A percentile compares a stretch with the other conserved stretches of the same genome.
phyloP scores from a whole-genome alignment of 1,139 yeast genomes.

The Zygoascus hellenicus region DNA sequence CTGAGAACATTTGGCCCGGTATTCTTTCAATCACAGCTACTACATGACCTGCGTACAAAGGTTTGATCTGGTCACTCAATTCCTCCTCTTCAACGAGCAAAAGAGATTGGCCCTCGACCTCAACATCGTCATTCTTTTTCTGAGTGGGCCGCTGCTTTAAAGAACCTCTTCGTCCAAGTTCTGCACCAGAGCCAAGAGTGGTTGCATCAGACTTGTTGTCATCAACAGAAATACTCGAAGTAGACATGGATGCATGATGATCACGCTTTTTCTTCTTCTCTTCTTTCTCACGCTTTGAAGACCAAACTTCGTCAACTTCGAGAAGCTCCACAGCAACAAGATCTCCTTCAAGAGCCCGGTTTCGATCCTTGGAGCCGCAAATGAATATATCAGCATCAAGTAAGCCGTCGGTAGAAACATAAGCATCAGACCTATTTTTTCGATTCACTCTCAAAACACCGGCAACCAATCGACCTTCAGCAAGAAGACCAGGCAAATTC shows the following conservation, averaged over 20 bases:
- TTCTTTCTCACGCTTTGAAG: slow-evolving; percentile 90
- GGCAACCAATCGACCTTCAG: slow-evolving; percentile 86
- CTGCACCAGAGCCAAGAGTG: slow-evolving; percentile 18
- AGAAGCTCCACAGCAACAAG: slow-evolving; percentile 90
- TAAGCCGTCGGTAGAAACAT: slow-evolving; percentile 92
- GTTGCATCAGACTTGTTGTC: slow-evolving; percentile 35
- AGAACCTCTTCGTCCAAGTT: slow-evolving; percentile 64
- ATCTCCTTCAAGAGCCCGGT: slow-evolving; percentile 95
- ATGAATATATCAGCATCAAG: slow-evolving; percentile 94
- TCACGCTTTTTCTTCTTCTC: slow-evolving; percentile 95
- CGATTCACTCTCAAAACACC: slow-evolving; percentile 92
- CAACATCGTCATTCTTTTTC: slow-evolving; percentile 96
- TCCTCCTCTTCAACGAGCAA: slow-evolving; percentile 92
- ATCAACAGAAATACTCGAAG: slow-evolving; percentile 28
- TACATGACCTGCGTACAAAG: slow-evolving; percentile 95
- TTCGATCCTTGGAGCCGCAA: slow-evolving; percentile 98
- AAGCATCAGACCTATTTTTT: slow-evolving; percentile 94
- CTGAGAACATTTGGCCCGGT: slow-evolving; percentile 87
- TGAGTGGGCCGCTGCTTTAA: slow-evolving; percentile 95
- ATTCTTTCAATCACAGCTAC: slow-evolving; percentile 97
- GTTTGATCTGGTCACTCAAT: slow-evolving; percentile 85
- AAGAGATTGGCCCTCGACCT: slow-evolving; percentile 94
- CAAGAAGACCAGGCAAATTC: slow-evolving; percentile 79
- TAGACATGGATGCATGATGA: slow-evolving; percentile 36
- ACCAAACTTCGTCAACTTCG: slow-evolving; percentile 97